phyloP scores from a whole-genome alignment of 2,329 filamentous ascomycete genomes.

The Cordyceps farinosa region DNA sequence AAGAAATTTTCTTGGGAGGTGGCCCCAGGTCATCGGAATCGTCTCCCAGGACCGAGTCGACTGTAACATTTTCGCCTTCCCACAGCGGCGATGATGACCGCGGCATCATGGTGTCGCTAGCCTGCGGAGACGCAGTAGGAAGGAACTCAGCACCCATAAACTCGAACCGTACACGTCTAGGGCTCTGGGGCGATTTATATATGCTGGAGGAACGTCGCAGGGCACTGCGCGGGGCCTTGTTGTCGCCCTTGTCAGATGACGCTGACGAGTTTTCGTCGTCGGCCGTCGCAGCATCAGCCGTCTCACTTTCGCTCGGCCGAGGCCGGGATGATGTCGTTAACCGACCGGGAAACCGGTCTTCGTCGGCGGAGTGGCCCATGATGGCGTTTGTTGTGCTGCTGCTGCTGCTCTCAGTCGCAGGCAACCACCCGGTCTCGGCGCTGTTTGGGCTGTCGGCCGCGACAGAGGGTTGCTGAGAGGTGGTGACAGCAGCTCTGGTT shows the following conservation, averaged over 20 bases:
- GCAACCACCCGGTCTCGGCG: constrained; percentile 15
- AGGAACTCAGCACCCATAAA: constrained; percentile 58
- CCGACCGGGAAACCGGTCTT: constrained; percentile 3
- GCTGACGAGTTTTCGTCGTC: constrained; percentile 43
- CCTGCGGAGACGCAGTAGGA: constrained; percentile 54
- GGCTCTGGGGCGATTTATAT: constrained; percentile 48
- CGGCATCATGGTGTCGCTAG: constrained; percentile 31
- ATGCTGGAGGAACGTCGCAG: constrained; percentile 54
- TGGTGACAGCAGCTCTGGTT: constrained; percentile 13
- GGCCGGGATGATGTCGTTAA: constrained; percentile 10
- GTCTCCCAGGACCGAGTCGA: constrained; percentile 32
- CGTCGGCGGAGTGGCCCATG: background rate
- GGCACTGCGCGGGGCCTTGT: constrained; percentile 51
- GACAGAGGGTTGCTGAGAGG: background rate
- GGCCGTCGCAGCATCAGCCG: background rate
- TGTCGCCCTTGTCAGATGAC: constrained; percentile 51
- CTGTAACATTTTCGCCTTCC: constrained; percentile 27
- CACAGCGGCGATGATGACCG: constrained; percentile 26
- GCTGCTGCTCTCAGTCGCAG: constrained; percentile 6
- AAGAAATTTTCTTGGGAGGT: constrained; percentile 52
- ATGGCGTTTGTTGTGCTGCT: background rate
- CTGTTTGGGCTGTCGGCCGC: background rate
- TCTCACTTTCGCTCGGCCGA: constrained; percentile 9
- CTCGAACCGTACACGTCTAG: constrained; percentile 61
- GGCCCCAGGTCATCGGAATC: constrained; percentile 36